These are phyloP conservation scores for Cyberlindnera sargentensis DNA, from an alignment of 805 yeast genomes.

Conservation along the genomic window DNA sequence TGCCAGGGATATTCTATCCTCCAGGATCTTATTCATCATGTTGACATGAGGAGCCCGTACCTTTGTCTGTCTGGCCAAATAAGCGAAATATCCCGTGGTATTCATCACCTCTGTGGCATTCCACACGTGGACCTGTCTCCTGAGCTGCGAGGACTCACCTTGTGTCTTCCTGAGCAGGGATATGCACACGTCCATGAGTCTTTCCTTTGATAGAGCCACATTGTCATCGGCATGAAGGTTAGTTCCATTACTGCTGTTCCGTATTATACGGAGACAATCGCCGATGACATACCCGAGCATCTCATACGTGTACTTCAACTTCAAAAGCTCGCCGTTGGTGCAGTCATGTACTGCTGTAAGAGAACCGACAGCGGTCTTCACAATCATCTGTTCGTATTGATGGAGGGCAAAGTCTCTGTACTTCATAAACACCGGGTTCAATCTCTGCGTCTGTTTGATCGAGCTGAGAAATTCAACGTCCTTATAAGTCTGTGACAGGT, in stretches of 20 bases:
- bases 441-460: constrained; percentile 23
- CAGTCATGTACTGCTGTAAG: constrained; percentile 60
- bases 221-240: neutral
- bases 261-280: constrained; percentile 43
- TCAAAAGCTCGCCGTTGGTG: constrained; percentile 53
- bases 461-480: constrained; percentile 17
- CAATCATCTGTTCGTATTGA: constrained; percentile 59
- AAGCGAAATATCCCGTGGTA: constrained; percentile 17
- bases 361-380: constrained; percentile 67
- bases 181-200: constrained; percentile 29
- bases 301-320: constrained; percentile 27
- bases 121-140: constrained; percentile 7
- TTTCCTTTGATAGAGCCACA: constrained; percentile 23
- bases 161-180: constrained; percentile 21
- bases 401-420: constrained; percentile 35
- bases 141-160: constrained; percentile 8
- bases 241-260: constrained; percentile 14
- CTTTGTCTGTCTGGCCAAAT: constrained; percentile 9
- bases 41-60: constrained; percentile 10
- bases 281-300: constrained; percentile 36
- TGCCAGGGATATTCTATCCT: constrained; percentile 12
- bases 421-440: constrained; percentile 22
- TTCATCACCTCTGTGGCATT: constrained; percentile 10
- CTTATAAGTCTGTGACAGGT: constrained; percentile 21
- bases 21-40: constrained; percentile 12